A percentile compares a stretch with the other conserved stretches of the same genome.
Conservation (phyloP, 768 basidiomycete genomes). For the Tulasnella sp. region DNA sequence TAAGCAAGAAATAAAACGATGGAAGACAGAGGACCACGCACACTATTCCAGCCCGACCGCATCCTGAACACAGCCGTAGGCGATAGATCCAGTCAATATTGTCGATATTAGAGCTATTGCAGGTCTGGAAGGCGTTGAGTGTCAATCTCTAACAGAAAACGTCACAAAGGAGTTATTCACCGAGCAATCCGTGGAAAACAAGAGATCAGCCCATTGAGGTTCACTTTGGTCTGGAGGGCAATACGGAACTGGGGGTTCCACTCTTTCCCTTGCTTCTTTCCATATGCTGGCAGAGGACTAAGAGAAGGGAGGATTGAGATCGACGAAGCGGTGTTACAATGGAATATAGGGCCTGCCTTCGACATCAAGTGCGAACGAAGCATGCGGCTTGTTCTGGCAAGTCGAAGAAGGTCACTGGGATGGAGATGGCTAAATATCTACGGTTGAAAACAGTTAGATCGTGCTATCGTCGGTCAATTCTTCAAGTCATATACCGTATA, state of each 20-base stretch:
- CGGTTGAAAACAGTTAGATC: neutral
- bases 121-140: neutral
- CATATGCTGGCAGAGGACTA: neutral
- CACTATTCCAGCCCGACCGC: neutral
- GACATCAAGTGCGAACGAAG: neutral
- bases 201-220: neutral
- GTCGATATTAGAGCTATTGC: neutral
- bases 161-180: neutral
- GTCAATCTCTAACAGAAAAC: neutral
- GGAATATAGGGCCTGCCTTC: neutral
- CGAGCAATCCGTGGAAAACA: neutral
- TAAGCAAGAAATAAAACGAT: neutral
- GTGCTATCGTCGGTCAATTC: neutral
- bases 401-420: neutral
- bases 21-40: neutral
- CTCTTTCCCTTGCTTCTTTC: neutral
- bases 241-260: neutral
- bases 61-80: neutral
- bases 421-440: neutral
- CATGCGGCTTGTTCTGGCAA: neutral
- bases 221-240: neutral
- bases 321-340: neutral
- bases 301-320: neutral
- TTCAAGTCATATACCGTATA: neutral
- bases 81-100: neutral